Percentiles rank a stretch among this genome's conserved stretches.
These are phyloP conservation scores for Eucalyptus pauciflora DNA, from an alignment of 345 rosid species.

Conservation along the genomic window DNA sequence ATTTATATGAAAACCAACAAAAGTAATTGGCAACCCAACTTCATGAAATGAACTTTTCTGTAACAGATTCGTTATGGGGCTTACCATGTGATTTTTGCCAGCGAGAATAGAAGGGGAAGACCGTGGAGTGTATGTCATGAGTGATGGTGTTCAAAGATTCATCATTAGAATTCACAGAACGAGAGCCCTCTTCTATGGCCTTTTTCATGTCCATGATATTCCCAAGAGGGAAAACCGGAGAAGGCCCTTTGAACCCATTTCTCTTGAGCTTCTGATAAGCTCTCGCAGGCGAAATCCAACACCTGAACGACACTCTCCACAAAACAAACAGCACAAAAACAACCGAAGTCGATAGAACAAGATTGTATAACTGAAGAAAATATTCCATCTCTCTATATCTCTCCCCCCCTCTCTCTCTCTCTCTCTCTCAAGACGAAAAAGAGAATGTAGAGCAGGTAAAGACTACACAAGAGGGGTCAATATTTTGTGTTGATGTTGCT, in stretches of 20 bases:
- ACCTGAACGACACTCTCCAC: constrained; percentile 27
- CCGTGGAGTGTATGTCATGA: constrained; percentile 74
- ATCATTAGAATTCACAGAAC: neutral
- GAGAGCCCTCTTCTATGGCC: neutral
- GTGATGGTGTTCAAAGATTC: constrained; percentile 15
- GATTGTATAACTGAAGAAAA: constrained; percentile 1
- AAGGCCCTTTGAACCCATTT: constrained; percentile 70
- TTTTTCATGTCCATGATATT: constrained; percentile 59
- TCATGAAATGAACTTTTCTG: neutral
- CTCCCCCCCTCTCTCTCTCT: neutral
- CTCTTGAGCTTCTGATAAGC: constrained; percentile 39
- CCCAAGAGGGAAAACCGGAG: constrained; percentile 75
- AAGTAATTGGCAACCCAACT: neutral
- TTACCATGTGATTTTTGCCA: constrained; percentile 79
- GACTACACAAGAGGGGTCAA: neutral
- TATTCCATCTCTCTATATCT: neutral
- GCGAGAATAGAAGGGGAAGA: constrained; percentile 63
- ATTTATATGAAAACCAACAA: neutral
- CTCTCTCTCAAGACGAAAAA: neutral
- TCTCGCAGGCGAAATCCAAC: constrained; percentile 50
- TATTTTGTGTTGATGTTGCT: neutral
- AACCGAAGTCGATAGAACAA: neutral
- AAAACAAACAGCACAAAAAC: constrained; percentile 9
- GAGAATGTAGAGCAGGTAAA: neutral
- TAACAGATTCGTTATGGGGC: neutral